Evolutionary conservation across 2,329 filamentous ascomycete species (phyloP), one percentile per base, ranked within the genome.

Genomic region (Sporothrix curviconia): DNA sequence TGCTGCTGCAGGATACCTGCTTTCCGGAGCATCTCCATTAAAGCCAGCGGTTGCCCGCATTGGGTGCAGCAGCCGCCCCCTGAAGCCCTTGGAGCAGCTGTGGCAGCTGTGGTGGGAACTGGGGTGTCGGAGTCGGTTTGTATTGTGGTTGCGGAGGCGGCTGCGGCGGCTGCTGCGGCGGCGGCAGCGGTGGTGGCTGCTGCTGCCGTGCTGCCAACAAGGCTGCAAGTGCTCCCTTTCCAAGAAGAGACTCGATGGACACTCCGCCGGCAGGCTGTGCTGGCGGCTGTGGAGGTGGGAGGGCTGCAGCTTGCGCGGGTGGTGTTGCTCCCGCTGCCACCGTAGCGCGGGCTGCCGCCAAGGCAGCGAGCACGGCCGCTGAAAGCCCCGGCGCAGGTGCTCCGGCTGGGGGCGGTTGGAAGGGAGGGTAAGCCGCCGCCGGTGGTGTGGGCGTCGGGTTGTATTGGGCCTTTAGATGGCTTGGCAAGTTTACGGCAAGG

Each of bases 1-100:
- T 51, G 49, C 53, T 59, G 55, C 19, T 53, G 61, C 5, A 92
- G 73, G 58, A 91, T 76, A 19, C 88, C 88, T 7, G 85, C 84
- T 60, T 83, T 81, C 59, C 86, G 79, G 58, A 92, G 74, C 67
- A 84, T 83, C 17, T 85, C 84, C 61, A 92, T 73, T 24, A 92
- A 71, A 24, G 83, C 79, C 68, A 81, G 75, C 17, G 85, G 50
- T 66, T 62, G 30, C 40, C 46, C 5, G 39, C 32, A 40, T 24
- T 17, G 37, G 22, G 32, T 25, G 30, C 17, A 7, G 43, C 34
- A 19, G 34, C 50, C 7, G 19, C 8, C 3, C 24, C 36, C 9
- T 50, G n/a, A 22, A 55, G 7, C 14, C 32, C 40, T 12, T 54
- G 43, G 11, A 55, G 40, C 15, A 58, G 25, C 34, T 42, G 50